phyloP scores from a whole-genome alignment of 495 filamentous ascomycete species.

The Penicillium diatomitis region DNA sequence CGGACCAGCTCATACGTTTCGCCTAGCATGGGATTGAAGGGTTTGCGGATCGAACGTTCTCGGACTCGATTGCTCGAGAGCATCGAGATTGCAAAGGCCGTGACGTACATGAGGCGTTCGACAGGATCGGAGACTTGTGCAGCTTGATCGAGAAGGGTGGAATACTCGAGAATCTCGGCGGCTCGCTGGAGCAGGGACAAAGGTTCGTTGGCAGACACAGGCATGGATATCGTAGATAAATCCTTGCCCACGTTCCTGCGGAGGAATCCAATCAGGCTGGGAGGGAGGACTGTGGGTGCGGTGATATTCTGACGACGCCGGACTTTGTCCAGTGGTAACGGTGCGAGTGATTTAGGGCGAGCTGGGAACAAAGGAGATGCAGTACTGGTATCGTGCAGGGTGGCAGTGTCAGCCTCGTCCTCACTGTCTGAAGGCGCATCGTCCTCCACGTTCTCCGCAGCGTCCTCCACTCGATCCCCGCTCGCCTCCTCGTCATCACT shows the following conservation, averaged over 20 bases:
- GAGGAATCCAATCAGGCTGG: constrained; percentile 84
- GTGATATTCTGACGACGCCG: constrained; percentile 62
- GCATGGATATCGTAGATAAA: constrained; percentile 91
- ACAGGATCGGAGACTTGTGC: constrained; percentile 43
- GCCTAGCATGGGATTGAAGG: constrained; percentile 95
- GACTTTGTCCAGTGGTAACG: constrained; percentile 63
- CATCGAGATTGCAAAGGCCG: constrained; percentile 81
- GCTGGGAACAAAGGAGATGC: constrained; percentile 56
- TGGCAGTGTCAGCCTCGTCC: constrained; percentile 40
- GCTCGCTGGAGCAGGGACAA: constrained; percentile 78
- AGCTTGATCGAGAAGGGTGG: constrained; percentile 70
- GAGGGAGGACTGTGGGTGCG: constrained; percentile 64
- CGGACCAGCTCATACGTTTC: constrained; percentile 92
- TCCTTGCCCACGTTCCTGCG: constrained; percentile 99
- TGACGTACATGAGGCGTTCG: constrained; percentile 72
- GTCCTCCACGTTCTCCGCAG: constrained; percentile 25
- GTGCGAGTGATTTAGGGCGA: constrained; percentile 64
- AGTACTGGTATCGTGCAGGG: constrained; percentile 29
- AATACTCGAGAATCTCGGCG: constrained; percentile 85
- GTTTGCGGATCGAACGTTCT: constrained; percentile 90
- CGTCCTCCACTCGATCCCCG: constrained; percentile 17
- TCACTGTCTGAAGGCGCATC: constrained; percentile 43
- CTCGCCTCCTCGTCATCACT: constrained; percentile 42
- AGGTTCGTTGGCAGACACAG: constrained; percentile 92
- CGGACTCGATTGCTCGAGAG: constrained; percentile 72